These are phyloP conservation scores for Colletotrichum lupini DNA, from an alignment of 2,329 filamentous ascomycete species.

Conservation along the genomic window DNA sequence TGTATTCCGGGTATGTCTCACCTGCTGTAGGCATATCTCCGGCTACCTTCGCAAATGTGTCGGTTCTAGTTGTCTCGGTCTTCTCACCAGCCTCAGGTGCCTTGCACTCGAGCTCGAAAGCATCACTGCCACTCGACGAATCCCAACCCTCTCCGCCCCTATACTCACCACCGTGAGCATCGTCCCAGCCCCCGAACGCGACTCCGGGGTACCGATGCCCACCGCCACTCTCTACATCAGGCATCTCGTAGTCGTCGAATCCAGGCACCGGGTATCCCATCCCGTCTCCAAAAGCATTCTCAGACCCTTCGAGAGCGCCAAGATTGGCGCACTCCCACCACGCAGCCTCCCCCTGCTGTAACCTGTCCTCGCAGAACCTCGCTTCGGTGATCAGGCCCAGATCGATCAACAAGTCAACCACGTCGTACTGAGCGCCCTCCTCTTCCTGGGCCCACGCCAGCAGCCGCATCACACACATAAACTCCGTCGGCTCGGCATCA, in stretches of 20 bases:
- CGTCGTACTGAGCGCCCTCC: conserved; percentile 44
- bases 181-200: background rate
- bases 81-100: background rate
- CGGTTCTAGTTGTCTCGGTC: background rate
- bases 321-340: conserved; percentile 40
- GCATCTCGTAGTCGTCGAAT: background rate
- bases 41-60: background rate
- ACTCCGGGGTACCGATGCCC: background rate
- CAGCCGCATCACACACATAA: conserved; percentile 42
- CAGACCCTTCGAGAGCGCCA: background rate
- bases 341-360: conserved; percentile 40
- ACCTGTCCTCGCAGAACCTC: conserved; percentile 38
- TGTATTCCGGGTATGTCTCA: background rate
- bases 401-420: conserved; percentile 49
- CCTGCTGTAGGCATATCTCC: background rate
- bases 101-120: background rate
- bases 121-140: background rate
- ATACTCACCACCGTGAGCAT: background rate
- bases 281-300: background rate
- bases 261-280: background rate
- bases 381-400: conserved; percentile 46
- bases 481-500: conserved; percentile 43
- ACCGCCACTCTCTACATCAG: background rate
- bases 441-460: conserved; percentile 36
- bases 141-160: background rate